These are phyloP conservation scores for Backusella circina DNA, from an alignment of 192 early-diverging fungal species.

Conservation along the genomic window DNA sequence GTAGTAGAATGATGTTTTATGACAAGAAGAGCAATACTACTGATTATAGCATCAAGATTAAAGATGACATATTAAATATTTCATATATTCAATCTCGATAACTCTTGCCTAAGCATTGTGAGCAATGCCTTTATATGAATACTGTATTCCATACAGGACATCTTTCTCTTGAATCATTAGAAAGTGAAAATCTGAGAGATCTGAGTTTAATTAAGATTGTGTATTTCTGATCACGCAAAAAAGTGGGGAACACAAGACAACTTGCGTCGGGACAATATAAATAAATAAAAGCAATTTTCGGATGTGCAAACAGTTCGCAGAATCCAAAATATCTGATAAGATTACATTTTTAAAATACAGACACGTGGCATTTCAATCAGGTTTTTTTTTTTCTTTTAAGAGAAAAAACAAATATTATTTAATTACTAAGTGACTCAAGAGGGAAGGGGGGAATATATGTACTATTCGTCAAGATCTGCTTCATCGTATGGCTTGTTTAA, in stretches of 20 bases:
- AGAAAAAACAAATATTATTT: neutral
- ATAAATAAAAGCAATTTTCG: neutral
- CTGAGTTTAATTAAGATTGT: neutral
- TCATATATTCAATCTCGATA: no score
- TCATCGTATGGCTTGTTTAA: slow-evolving; percentile 6
- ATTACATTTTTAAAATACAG: neutral
- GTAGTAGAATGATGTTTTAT: neutral
- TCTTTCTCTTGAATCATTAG: neutral
- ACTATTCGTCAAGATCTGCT: neutral
- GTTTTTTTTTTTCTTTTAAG: neutral
- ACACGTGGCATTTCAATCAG: neutral
- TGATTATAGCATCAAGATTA: neutral
- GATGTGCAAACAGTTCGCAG: neutral
- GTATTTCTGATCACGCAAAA: neutral
- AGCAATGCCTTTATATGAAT: neutral
- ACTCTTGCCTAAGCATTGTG: neutral
- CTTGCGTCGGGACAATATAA: neutral
- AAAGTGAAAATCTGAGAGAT: neutral
- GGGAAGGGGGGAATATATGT: neutral
- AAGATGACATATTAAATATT: neutral
- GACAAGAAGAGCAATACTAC: neutral
- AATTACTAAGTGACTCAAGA: neutral
- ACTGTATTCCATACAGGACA: neutral
- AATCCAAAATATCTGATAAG: neutral
- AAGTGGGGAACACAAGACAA: neutral